Evolutionary conservation across 257 asterid genomes (phyloP), one percentile per base, ranked within the genome.

Genomic region (Striga asiatica): DNA sequence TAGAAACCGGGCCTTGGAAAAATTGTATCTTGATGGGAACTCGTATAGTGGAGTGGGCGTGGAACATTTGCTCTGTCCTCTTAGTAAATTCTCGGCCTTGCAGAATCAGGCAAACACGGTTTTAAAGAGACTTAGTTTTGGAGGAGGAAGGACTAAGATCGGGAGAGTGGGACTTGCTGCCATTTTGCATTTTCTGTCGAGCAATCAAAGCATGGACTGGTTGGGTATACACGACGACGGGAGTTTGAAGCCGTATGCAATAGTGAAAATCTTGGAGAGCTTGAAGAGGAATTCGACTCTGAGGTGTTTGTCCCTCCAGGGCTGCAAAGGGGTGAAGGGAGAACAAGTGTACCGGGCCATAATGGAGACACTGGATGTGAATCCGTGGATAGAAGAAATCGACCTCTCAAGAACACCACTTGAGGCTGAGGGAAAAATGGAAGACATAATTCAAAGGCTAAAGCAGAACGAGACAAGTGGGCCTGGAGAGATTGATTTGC

Each of bases 11-110:
- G 69, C 65, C 10, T 67, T 88, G 82, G 79, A 88, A 41, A 85
- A 64, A 5, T 48, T 88, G 53, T 42, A 66, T 66, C 79, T 88
- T 21, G 75, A 76, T 20, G 94, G 92, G 52, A 88, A 88, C 53
- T 64, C 74, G 50, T 82, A 76, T 4, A 79, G 85, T 0, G 95
- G 89, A 14, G 35, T 74, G 6, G 95, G 94, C 0, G 67, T 85
- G 1, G 95, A 88, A 56, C 97, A 88, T 68, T 65, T 88, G 37
- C 87, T 88, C 55, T 82, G 94, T 60, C 97, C 97, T n/a, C 50
- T 88, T 57, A 85, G 81, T 79, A 75, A 76, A 39, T 88, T 82
- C 66, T 80, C 97, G 0, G 29, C 83, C 11, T 69, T 78, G 74
- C 97, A 88, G 67, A 78, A 35, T 55, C 95, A 75, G 65, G 97